These are phyloP conservation scores for Furcasterigmium sp. DNA, from an alignment of 2,329 filamentous ascomycete genomes.

Conservation along the genomic window DNA sequence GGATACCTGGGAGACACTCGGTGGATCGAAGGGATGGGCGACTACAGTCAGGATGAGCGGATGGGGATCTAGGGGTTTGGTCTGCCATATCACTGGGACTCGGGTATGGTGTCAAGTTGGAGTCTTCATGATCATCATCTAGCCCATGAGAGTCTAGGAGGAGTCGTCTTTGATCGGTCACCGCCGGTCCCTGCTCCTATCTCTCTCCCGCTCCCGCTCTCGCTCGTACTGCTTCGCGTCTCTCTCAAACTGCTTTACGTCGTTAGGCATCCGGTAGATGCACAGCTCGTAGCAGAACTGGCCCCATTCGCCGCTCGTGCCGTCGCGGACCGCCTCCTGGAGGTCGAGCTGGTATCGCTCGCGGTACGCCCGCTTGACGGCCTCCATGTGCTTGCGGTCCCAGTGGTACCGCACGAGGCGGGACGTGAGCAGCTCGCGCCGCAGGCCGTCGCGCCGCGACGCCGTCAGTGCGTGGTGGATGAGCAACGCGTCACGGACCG, in stretches of 20 bases:
- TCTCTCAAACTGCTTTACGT: slow-evolving; percentile 48
- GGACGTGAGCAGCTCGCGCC: slow-evolving; percentile 82
- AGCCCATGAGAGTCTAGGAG: no score
- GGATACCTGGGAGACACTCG: background rate
- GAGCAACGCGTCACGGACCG: slow-evolving; percentile 85
- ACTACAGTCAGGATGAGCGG: background rate
- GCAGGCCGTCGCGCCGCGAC: slow-evolving; percentile 63
- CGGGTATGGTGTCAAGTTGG: no score
- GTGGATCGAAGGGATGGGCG: background rate
- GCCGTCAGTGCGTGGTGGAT: slow-evolving; percentile 84
- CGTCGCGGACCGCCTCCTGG: slow-evolving; percentile 72
- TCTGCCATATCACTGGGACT: no score
- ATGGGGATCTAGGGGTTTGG: background rate
- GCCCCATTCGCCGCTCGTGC: slow-evolving; percentile 71
- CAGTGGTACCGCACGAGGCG: slow-evolving; percentile 87
- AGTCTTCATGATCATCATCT: no score
- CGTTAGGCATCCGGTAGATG: slow-evolving; percentile 54
- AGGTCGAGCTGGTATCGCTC: slow-evolving; percentile 71
- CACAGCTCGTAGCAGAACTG: slow-evolving; percentile 69
- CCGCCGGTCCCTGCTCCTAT: background rate
- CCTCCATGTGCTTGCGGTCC: slow-evolving; percentile 77
- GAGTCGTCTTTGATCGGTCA: no score
- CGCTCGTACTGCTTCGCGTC: slow-evolving; percentile 15
- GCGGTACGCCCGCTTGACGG: slow-evolving; percentile 74
- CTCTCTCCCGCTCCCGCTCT: background rate